Base-by-base conservation (phyloP, 352 stramenopile genomes). In the Globisporangium recalcitrans region DNA sequence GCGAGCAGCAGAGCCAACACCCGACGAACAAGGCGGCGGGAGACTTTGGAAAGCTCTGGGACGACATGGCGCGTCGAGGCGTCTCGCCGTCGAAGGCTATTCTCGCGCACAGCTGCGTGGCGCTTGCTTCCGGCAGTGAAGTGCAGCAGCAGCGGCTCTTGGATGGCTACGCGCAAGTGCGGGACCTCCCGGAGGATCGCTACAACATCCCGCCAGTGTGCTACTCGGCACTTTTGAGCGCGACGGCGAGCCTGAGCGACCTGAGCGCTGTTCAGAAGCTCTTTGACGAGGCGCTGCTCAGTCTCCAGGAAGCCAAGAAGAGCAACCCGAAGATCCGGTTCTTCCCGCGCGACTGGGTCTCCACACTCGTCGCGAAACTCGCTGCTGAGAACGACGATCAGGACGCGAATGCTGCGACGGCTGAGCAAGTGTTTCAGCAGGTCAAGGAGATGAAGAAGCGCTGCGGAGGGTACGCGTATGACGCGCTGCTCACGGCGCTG, bases 1-100 rank as follows among this genome's bases (percentile, higher is more conserved):
- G 67, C 51, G 73, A 75, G 36, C 49, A 68, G 13, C 48, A 40
- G 26, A 10, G 7, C 48, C 26, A 34, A 6, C n/a, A 54, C 16
- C 21, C 60, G 0, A 21, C 63, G 38, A 85, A 74, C 64, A 60
- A 54, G 24, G 65, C 47, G 0, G 55, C 69, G 19, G 38, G 5
- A 0, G 74, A 80, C 22, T 79, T 86, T 47, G 72, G 74, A 19
- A 21, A 48, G 27, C 58, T 89, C 13, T 82, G 74, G 61, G 52
- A 77, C 21, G 71, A 78, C 26, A 87, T 89, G 70, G 34, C 21
- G 2, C 52, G 60, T 32, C 74, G 73, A 22, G 68, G 49, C 13
- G 63, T 87, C 31, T 24, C 32, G 7, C 65, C 78, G 1, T 83
- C 60, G n/a, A 80, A 75, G 34, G 49, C 67, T 8, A 47, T 70